Conservation (phyloP, 192 early-diverging fungal genomes). For the Podila minutissima region DNA sequence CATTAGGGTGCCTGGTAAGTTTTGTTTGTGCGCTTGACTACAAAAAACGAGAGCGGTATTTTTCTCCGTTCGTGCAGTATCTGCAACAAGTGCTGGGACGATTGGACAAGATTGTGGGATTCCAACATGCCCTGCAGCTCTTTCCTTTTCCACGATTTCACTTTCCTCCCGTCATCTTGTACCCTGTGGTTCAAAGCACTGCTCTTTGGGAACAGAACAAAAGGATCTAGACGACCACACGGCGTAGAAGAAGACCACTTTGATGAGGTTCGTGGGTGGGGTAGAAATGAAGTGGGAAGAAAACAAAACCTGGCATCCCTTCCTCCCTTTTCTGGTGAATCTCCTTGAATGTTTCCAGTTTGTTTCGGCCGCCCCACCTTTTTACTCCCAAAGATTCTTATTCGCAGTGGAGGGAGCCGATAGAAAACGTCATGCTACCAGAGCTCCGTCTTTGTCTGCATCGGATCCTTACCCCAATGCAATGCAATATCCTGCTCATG, state of each 20-base stretch:
- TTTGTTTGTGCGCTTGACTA: background rate
- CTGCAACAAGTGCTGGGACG: background rate
- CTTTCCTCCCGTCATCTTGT: background rate
- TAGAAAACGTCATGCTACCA: too few relatives aligned
- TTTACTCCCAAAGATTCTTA: too few relatives aligned
- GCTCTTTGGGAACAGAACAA: background rate
- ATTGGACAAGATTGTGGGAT: background rate
- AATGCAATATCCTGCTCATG: too few relatives aligned
- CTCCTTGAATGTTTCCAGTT: too few relatives aligned
- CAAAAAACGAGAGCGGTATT: background rate
- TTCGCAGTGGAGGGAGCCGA: too few relatives aligned
- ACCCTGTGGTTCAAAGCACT: background rate
- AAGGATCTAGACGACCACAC: too few relatives aligned
- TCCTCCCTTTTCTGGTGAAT: too few relatives aligned
- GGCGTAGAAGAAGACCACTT: background rate
- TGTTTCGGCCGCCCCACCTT: too few relatives aligned
- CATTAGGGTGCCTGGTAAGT: constrained; percentile 39
- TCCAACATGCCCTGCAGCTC: background rate
- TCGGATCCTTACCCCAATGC: too few relatives aligned
- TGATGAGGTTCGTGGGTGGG: background rate
- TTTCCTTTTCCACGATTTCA: background rate
- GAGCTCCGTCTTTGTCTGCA: too few relatives aligned
- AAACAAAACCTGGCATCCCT: too few relatives aligned
- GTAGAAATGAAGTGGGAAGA: too few relatives aligned
- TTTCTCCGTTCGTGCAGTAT: background rate